Conservation (phyloP, 2,329 filamentous ascomycete genomes). For the Xylaria sp. region DNA sequence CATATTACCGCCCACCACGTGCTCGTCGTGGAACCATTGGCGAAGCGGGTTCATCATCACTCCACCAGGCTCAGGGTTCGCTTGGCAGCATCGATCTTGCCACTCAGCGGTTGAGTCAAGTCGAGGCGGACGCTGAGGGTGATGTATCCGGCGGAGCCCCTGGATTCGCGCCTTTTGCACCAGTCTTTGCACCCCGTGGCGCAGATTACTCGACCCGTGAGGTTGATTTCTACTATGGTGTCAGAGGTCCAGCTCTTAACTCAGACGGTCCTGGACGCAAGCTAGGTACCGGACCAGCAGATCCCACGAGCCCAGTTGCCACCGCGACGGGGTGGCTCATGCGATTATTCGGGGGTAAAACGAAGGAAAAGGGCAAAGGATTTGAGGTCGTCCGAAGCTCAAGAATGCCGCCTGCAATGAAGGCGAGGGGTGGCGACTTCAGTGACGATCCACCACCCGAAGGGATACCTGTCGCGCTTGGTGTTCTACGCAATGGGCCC, state of each 20-base stretch:
- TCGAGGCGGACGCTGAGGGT: conserved; percentile 43
- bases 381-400: conserved; percentile 96
- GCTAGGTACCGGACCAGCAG: conserved; percentile 90
- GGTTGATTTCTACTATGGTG: conserved; percentile 95
- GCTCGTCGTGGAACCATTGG: conserved; percentile 70
- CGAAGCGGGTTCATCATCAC: conserved; percentile 43
- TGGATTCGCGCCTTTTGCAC: conserved; percentile 46
- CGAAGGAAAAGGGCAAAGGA: conserved; percentile 92
- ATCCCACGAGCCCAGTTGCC: conserved; percentile 89
- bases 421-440: conserved; percentile 58
- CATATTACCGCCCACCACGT: conserved; percentile 87
- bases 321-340: conserved; percentile 91
- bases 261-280: conserved; percentile 81
- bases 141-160: conserved; percentile 53
- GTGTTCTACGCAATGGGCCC: conserved; percentile 62
- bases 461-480: conserved; percentile 69
- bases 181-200: conserved; percentile 58
- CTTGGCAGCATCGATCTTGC: conserved; percentile 47
- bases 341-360: conserved; percentile 78
- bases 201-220: conserved; percentile 93
- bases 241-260: conserved; percentile 84
- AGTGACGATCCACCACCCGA: conserved; percentile 71
- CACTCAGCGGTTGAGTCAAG: conserved; percentile 48
- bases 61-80: conserved; percentile 44
- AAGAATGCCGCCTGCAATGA: conserved; percentile 80